Evolutionary conservation across 805 yeast species (phyloP).

Genomic region (Lipomyces oligophaga): DNA sequence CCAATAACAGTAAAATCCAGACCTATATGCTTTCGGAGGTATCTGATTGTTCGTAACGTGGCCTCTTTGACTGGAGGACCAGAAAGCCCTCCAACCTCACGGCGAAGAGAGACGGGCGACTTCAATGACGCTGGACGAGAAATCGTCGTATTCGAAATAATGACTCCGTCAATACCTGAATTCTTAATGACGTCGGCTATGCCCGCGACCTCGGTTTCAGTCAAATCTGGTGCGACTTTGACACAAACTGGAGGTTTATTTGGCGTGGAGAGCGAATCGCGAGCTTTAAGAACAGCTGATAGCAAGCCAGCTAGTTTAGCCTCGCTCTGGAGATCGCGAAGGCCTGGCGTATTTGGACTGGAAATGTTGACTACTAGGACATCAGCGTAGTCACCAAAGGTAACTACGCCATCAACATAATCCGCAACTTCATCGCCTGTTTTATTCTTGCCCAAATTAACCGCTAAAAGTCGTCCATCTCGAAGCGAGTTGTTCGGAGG

Average conservation of each 20-base stretch:
- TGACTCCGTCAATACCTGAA: constrained; percentile 83
- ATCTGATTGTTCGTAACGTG: constrained; percentile 64
- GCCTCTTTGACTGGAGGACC: constrained; percentile 88
- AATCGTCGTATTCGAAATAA: constrained; percentile 87
- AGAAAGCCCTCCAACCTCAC: constrained; percentile 82
- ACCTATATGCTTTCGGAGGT: constrained; percentile 72
- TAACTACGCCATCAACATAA: constrained; percentile 76
- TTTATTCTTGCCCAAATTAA: constrained; percentile 90
- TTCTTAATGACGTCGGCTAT: constrained; percentile 76
- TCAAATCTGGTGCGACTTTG: constrained; percentile 89
- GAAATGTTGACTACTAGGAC: constrained; percentile 87
- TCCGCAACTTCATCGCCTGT: constrained; percentile 86
- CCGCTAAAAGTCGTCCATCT: constrained; percentile 63
- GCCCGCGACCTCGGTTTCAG: constrained; percentile 72
- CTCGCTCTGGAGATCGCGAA: constrained; percentile 80
- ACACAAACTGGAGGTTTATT: constrained; percentile 76
- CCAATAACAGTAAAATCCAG: constrained; percentile 76
- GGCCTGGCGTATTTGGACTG: constrained; percentile 94
- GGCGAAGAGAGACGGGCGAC: constrained; percentile 45
- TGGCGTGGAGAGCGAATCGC: constrained; percentile 48
- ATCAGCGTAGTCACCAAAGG: constrained; percentile 81
- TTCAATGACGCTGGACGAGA: constrained; percentile 66
- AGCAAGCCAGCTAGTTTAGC: constrained; percentile 65
- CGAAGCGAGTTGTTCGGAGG: constrained; percentile 47
- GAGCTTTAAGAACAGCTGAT: constrained; percentile 56